A percentile compares a stretch with the other conserved stretches of the same genome.
phyloP scores from a whole-genome alignment of 306 rosid species.

The Psophocarpus tetragonolobus region DNA sequence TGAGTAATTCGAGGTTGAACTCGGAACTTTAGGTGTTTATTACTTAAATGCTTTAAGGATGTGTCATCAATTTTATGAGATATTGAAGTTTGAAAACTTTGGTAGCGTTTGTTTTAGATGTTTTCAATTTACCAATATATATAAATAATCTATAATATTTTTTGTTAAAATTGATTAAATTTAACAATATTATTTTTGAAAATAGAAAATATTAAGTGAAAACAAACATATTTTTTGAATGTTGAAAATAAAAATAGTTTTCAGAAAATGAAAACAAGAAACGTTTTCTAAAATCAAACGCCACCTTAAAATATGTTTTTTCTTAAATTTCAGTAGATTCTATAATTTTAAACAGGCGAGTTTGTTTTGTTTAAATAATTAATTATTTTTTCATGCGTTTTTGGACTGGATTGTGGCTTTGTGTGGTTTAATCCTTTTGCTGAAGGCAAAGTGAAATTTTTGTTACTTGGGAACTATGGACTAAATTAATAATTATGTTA shows the following conservation, averaged over 20 bases:
- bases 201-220: too few relatives aligned
- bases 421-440: neutral
- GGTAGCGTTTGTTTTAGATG: too few relatives aligned
- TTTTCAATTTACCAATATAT: too few relatives aligned
- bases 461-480: constrained; percentile 3
- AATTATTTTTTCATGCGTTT: neutral
- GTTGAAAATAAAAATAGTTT: too few relatives aligned
- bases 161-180: too few relatives aligned
- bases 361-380: neutral
- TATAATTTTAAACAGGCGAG: neutral
- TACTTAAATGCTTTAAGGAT: neutral
- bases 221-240: too few relatives aligned
- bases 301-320: neutral
- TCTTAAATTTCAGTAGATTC: constrained; percentile 1
- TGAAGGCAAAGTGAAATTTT: neutral
- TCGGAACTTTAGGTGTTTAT: neutral
- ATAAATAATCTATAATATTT: too few relatives aligned
- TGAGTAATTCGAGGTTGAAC: constrained; percentile 20
- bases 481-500: neutral
- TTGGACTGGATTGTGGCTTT: neutral
- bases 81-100: neutral
- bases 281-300: too few relatives aligned
- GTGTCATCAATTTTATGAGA: neutral
- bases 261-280: too few relatives aligned
- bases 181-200: too few relatives aligned